Evolutionary conservation across 176 grass and related monocot species (phyloP).

Genomic region (Urochloa ruziziensis): DNA sequence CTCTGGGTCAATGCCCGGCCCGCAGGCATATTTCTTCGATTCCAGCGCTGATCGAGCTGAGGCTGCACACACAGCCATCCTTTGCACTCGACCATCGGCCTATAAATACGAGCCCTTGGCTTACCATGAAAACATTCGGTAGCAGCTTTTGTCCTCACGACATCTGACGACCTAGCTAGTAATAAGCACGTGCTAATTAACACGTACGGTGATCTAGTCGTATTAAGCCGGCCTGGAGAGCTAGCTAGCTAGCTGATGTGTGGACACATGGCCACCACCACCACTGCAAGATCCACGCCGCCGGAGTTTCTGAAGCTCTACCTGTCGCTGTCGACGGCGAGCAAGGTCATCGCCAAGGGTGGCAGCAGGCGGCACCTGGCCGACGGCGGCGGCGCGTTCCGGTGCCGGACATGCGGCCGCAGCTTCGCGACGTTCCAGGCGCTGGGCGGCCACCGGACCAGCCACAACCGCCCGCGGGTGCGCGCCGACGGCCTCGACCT

Average conservation of each 20-base stretch:
- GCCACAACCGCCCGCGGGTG: conserved; percentile 59
- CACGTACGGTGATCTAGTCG: too few species aligned
- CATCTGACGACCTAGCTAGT: neutral
- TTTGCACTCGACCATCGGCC: neutral
- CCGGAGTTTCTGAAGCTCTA: neutral
- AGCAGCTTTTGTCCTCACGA: too few species aligned
- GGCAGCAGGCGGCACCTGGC: neutral
- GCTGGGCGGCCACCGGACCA: conserved; percentile 66
- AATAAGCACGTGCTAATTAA: neutral
- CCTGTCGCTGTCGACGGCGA: neutral
- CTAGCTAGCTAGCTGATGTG: too few species aligned
- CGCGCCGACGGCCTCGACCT: conserved; percentile 42
- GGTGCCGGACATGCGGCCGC: conserved; percentile 61
- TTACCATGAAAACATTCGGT: neutral
- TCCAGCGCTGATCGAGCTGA: too few species aligned
- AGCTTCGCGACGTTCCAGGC: conserved; percentile 63
- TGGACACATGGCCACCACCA: neutral
- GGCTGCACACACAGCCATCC: too few species aligned
- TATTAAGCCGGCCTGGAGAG: too few species aligned
- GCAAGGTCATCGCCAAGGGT: conserved; percentile 33
- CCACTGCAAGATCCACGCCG: neutral
- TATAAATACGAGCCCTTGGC: neutral
- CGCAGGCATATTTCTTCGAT: neutral
- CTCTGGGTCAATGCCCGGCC: neutral
- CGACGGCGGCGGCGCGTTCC: conserved; percentile 26